Base-by-base conservation (phyloP, 2,329 filamentous ascomycete species). In the Laburnicola sp. region DNA sequence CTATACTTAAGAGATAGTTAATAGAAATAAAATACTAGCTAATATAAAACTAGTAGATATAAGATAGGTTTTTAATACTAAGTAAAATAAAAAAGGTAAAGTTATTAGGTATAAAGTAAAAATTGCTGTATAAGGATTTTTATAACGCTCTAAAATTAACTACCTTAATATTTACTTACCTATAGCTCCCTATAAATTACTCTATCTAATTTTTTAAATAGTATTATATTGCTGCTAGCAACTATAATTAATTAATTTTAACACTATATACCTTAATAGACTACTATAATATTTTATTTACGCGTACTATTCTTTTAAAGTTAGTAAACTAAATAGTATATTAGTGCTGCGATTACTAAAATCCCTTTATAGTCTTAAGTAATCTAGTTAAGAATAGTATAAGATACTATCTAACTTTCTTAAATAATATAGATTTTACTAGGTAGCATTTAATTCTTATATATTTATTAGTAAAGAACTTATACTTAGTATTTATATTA, bases 311-410 rank as follows among this genome's bases (percentile, higher is more conserved):
- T 45, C 37, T 16, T 28, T 36, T 23, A 41, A 49, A 6, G 9
- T 48, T 9, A 21, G 25, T 9, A 3, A 28, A 30, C 10, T 25
- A n/a, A n/a, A n/a, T 41, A n/a, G 21, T 26, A 6, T 37, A 42
- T 7, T n/a, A 25, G 21, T 36, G 3, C 31, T 53, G 22, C 21
- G 26, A 16, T n/a, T 54, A 8, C 10, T 22, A 4, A 41, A 41
- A 23, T 45, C 50, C 1, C 40, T 64, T 8, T 63, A 62, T 42
- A 52, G 57, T 1, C 50, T 61, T 3, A 59, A 59, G 30, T 26
- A 57, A 49, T 59, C 49, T 3, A 51, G 56, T 2, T 28, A 35
- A 6, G 45, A 62, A 10, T 64, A 42, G 57, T 51, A 52, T 22
- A 6, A 43, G 28, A 34, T 57, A 5, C 49, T 51, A 16, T 46